These are phyloP conservation scores for Fusarium camptoceras DNA, from an alignment of 2,329 filamentous ascomycete species.

Conservation along the genomic window DNA sequence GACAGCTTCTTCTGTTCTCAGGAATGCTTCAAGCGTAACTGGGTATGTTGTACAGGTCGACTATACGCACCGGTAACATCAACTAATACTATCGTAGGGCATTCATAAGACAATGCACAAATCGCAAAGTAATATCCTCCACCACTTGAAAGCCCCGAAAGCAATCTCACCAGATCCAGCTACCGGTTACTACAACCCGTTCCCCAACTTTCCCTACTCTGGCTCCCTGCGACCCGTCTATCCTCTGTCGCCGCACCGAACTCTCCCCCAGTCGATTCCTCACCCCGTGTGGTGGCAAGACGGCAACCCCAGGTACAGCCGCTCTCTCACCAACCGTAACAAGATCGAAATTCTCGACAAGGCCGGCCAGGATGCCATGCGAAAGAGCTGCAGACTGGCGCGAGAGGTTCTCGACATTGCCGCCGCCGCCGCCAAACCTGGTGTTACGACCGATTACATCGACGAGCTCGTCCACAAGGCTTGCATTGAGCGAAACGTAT, in stretches of 20 bases:
- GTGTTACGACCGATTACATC: constrained; percentile 94
- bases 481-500: constrained; percentile 89
- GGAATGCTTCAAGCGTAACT: constrained; percentile 98
- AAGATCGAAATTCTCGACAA: constrained; percentile 86
- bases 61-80: constrained; percentile 25
- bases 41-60: constrained; percentile 71
- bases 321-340: constrained; percentile 74
- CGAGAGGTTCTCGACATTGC: constrained; percentile 95
- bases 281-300: constrained; percentile 89
- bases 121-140: constrained; percentile 79
- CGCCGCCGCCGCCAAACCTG: constrained; percentile 84
- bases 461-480: constrained; percentile 96
- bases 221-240: constrained; percentile 88
- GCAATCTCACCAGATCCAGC: constrained; percentile 91
- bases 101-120: constrained; percentile 82
- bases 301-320: constrained; percentile 76
- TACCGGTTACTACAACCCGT: constrained; percentile 91
- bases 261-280: constrained; percentile 82
- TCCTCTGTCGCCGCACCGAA: constrained; percentile 78
- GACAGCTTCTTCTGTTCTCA: constrained; percentile 98
- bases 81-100: constrained; percentile 61
- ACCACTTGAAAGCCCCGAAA: constrained; percentile 79
- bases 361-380: constrained; percentile 87
- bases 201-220: constrained; percentile 86
- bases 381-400: constrained; percentile 87